Percentiles rank a stretch among this genome's conserved stretches.
Conservation (phyloP, 2,329 filamentous ascomycete species). For the Dothidotthia symphoricarpi region DNA sequence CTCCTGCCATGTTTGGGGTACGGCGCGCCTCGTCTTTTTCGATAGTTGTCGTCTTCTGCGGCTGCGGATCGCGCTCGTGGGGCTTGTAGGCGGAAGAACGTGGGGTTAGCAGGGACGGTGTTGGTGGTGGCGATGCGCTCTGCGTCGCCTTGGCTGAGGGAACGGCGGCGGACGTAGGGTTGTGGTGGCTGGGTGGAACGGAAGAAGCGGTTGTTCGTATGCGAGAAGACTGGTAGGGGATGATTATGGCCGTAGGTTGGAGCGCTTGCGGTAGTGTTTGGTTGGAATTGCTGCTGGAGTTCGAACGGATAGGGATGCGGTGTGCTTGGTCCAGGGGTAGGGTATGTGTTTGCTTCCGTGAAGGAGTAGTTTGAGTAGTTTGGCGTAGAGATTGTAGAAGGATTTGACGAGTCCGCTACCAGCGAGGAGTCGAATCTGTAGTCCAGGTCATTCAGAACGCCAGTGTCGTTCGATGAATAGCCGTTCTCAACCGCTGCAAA, state of each 20-base stretch:
- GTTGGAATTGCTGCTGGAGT: conserved; percentile 9
- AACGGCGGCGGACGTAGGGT: conserved; percentile 25
- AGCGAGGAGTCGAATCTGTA: conserved; percentile 3
- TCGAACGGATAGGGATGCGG: conserved; percentile 21
- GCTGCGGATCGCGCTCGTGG: conserved; percentile 9
- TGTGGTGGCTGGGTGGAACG: conserved; percentile 5
- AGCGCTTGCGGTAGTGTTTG: background rate
- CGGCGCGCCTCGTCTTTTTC: conserved; percentile 2
- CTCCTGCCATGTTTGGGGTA: conserved; percentile 5
- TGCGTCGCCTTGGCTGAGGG: conserved; percentile 27
- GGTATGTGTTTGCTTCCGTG: conserved; percentile 5
- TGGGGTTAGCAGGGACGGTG: conserved; percentile 14
- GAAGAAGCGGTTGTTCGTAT: conserved; percentile 6
- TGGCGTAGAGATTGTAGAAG: conserved; percentile 13
- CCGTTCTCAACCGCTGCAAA: conserved; percentile 6
- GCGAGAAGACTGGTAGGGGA: conserved; percentile 5
- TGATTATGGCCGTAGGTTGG: conserved; percentile 1
- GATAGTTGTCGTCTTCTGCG: conserved; percentile 2
- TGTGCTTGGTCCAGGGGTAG: conserved; percentile 10
- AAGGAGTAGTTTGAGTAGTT: conserved; percentile 14
- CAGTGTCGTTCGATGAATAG: conserved; percentile 7
- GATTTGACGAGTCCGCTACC: conserved; percentile 3
- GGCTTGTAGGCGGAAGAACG: conserved; percentile 24
- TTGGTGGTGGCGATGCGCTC: conserved; percentile 10
- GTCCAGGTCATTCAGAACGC: conserved; percentile 9